Percentiles rank a stretch among this genome's conserved stretches.
Conservation (phyloP, 148 eudicot genomes). For the Rhododendron griersonianum region DNA sequence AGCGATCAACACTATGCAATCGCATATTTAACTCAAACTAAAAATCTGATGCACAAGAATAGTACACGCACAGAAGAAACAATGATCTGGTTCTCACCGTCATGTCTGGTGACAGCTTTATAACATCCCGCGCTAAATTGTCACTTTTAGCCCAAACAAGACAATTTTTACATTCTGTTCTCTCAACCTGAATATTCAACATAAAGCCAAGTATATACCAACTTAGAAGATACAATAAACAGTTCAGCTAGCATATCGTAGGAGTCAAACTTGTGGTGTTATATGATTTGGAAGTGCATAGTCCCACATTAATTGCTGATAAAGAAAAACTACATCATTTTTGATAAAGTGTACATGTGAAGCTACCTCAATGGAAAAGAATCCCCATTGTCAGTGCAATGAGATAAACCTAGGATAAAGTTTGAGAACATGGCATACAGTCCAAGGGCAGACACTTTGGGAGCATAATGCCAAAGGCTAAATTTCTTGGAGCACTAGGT, state of each 20-base stretch:
- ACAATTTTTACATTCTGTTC: conserved; percentile 71
- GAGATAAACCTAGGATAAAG: background rate
- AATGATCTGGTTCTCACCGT: conserved; percentile 35
- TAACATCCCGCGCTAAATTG: conserved; percentile 62
- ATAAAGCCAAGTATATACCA: background rate
- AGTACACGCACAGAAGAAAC: background rate
- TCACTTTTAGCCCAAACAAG: conserved; percentile 96
- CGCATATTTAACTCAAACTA: background rate
- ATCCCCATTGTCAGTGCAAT: background rate
- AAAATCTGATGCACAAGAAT: background rate
- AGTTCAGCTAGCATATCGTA: background rate
- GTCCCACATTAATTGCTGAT: background rate
- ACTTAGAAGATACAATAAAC: background rate
- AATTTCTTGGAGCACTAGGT: background rate
- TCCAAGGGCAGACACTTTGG: background rate
- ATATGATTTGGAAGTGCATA: background rate
- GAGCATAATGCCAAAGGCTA: background rate
- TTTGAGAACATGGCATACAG: background rate
- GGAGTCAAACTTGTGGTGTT: background rate
- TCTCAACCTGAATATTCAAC: conserved; percentile 52
- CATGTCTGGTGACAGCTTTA: conserved; percentile 43
- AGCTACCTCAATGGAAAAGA: background rate
- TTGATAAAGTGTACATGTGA: background rate
- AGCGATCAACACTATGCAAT: background rate
- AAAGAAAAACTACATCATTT: background rate